phyloP scores from a whole-genome alignment of 2,329 filamentous ascomycete genomes.

The Fusarium albosuccineum region DNA sequence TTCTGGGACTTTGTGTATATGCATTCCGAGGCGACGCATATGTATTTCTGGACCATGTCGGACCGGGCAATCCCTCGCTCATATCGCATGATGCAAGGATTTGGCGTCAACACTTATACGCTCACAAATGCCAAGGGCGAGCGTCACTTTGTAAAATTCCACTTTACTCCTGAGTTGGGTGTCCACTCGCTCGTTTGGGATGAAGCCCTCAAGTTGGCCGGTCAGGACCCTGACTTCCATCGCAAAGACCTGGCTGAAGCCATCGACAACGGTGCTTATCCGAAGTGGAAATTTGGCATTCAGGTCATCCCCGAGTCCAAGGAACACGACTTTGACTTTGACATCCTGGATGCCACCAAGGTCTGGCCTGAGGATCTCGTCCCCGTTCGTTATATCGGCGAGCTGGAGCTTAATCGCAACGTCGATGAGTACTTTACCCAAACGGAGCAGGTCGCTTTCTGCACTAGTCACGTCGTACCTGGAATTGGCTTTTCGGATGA shows the following conservation, averaged over 20 bases:
- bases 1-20: slow-evolving; percentile 80
- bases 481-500: slow-evolving; percentile 84
- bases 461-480: slow-evolving; percentile 82
- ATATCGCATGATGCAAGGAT: slow-evolving; percentile 88
- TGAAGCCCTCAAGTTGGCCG: slow-evolving; percentile 79
- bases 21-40: slow-evolving; percentile 79
- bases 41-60: slow-evolving; percentile 84
- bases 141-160: slow-evolving; percentile 82
- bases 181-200: slow-evolving; percentile 85
- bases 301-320: slow-evolving; percentile 79
- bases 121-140: slow-evolving; percentile 77
- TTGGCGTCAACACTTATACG: slow-evolving; percentile 84
- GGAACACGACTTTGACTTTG: slow-evolving; percentile 85
- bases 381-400: slow-evolving; percentile 81
- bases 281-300: slow-evolving; percentile 87
- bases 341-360: slow-evolving; percentile 88
- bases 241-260: slow-evolving; percentile 81
- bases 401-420: slow-evolving; percentile 83
- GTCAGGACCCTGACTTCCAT: slow-evolving; percentile 85
- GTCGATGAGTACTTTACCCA: slow-evolving; percentile 86
- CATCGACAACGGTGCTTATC: slow-evolving; percentile 77
- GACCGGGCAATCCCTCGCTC: slow-evolving; percentile 80
- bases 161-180: slow-evolving; percentile 79
- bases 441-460: slow-evolving; percentile 87
- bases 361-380: slow-evolving; percentile 85